Conservation (phyloP, 2,329 filamentous ascomycete species). For the Plenodomus tracheiphilus region DNA sequence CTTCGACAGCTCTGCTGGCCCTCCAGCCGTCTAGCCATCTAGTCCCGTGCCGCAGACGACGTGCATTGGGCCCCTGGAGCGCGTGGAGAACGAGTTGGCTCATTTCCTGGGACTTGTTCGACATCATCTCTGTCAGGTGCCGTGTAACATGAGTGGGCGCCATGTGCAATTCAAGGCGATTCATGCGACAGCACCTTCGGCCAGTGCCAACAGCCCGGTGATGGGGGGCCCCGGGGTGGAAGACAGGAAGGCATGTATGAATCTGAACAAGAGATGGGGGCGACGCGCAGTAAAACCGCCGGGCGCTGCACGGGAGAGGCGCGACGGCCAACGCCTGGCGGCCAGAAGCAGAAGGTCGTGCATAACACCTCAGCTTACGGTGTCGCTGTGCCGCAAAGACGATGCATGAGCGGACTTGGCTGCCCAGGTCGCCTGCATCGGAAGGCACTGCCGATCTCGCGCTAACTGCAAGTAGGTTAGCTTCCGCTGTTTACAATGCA, state of each 20-base stretch:
- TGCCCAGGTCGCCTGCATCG: background rate
- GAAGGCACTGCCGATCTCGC: background rate
- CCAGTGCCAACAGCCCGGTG: too few species aligned
- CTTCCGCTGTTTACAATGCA: background rate
- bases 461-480: background rate
- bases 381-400: background rate
- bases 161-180: slow-evolving; percentile 6
- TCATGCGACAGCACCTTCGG: slow-evolving; percentile 1
- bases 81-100: background rate
- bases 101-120: background rate
- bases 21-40: background rate
- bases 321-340: slow-evolving; percentile 3
- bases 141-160: slow-evolving; percentile 14
- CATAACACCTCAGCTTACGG: background rate
- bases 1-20: background rate
- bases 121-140: background rate
- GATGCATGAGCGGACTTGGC: background rate
- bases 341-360: background rate
- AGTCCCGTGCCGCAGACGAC: background rate
- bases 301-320: slow-evolving; percentile 7
- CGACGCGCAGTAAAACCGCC: slow-evolving; percentile 4
- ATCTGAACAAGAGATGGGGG: background rate
- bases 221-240: too few species aligned
- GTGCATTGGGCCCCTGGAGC: background rate
- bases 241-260: background rate